phyloP scores from a whole-genome alignment of 176 grass and related monocot species.

The Poa annua region DNA sequence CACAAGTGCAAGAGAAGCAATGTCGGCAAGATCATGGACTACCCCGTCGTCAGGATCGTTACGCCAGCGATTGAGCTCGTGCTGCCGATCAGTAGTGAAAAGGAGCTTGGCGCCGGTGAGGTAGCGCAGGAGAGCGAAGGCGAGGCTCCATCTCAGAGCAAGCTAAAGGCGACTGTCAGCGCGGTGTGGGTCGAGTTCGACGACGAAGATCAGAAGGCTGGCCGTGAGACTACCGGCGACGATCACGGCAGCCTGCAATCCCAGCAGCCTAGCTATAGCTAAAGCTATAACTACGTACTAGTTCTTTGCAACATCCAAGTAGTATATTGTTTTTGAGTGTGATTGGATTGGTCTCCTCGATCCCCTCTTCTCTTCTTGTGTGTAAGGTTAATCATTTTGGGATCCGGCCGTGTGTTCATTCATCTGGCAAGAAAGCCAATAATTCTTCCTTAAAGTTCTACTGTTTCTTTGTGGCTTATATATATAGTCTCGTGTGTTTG shows the following conservation, averaged over 20 bases:
- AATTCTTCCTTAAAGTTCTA: background rate
- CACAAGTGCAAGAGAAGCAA: conserved; percentile 73
- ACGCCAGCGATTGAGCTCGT: conserved; percentile 54
- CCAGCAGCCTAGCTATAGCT: conserved; percentile 38
- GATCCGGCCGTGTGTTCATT: conserved; percentile 44
- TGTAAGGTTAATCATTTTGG: conserved; percentile 46
- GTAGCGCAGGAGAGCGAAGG: background rate
- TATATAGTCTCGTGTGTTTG: background rate
- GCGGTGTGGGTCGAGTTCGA: conserved; percentile 90
- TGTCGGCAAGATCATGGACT: conserved; percentile 63
- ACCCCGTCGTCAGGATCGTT: conserved; percentile 79
- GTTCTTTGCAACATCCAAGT: conserved; percentile 36
- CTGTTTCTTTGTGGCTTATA: background rate
- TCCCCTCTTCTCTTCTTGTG: conserved; percentile 38
- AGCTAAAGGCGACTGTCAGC: conserved; percentile 86
- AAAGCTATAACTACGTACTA: conserved; percentile 32
- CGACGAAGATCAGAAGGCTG: conserved; percentile 38
- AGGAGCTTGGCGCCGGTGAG: background rate
- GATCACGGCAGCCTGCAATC: conserved; percentile 1
- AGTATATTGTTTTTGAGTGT: conserved; percentile 50
- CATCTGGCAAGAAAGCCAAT: conserved; percentile 37
- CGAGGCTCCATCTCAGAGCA: conserved; percentile 38
- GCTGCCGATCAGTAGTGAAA: background rate
- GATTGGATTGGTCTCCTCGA: conserved; percentile 33
- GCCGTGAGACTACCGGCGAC: background rate